These are phyloP conservation scores for Corylus americana DNA, from an alignment of 306 rosid species.

Conservation along the genomic window DNA sequence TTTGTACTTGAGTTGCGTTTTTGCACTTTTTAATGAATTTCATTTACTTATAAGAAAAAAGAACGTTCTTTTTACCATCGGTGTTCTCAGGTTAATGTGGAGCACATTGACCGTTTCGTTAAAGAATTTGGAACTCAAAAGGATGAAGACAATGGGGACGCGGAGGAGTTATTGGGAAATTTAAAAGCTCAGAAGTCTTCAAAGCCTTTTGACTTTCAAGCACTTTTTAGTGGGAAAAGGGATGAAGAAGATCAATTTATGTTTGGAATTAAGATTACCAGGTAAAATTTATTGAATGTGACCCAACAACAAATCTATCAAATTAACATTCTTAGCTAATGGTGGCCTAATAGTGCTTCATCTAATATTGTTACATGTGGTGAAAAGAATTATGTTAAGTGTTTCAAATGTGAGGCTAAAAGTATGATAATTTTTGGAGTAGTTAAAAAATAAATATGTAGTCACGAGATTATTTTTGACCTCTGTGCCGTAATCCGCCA, in stretches of 20 bases:
- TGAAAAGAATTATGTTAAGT: background rate
- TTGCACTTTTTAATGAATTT: too few relatives aligned
- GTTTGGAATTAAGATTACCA: constrained; percentile 89
- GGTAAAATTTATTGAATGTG: constrained; percentile 42
- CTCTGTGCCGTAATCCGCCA: background rate
- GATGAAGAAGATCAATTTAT: constrained; percentile 74
- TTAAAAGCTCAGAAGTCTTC: constrained; percentile 44
- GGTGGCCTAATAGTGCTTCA: background rate
- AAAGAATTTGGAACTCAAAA: constrained; percentile 72
- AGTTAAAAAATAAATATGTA: background rate
- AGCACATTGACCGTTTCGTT: constrained; percentile 72
- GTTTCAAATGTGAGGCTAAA: background rate
- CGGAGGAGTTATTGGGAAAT: constrained; percentile 33
- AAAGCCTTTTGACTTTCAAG: constrained; percentile 72
- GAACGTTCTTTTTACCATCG: background rate
- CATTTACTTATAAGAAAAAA: too few relatives aligned
- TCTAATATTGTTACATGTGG: background rate
- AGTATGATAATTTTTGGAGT: background rate
- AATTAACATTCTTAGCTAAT: background rate
- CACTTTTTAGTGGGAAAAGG: constrained; percentile 73
- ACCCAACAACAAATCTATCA: background rate
- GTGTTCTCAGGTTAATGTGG: constrained; percentile 65
- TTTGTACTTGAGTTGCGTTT: too few relatives aligned
- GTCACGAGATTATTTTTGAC: background rate
- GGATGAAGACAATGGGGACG: constrained; percentile 32